Evolutionary conservation across 2,329 filamentous ascomycete species (phyloP).

Genomic region (Cadophora luteo-olivacea): DNA sequence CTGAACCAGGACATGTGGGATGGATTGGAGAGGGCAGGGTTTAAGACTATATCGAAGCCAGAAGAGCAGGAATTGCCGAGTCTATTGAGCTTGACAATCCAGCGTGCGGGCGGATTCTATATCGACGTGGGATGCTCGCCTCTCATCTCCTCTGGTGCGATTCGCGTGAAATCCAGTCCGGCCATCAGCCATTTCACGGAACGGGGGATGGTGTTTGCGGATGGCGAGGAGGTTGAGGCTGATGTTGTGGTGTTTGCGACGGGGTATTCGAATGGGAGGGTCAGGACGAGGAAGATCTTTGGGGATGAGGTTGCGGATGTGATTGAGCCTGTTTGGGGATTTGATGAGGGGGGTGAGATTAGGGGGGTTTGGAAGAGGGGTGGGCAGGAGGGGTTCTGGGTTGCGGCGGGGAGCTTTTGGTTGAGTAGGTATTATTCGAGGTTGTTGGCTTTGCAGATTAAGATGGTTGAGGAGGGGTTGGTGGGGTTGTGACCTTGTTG

Average conservation of each 20-base stretch:
- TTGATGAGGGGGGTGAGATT: constrained; percentile 54
- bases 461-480: constrained; percentile 46
- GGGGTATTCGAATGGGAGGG: constrained; percentile 59
- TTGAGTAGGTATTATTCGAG: constrained; percentile 53
- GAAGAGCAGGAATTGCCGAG: constrained; percentile 58
- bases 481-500: constrained; percentile 16
- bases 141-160: constrained; percentile 57
- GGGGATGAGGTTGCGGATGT: constrained; percentile 56
- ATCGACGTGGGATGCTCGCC: constrained; percentile 59
- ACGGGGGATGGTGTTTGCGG: constrained; percentile 46
- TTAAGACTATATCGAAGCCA: constrained; percentile 56
- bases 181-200: constrained; percentile 51
- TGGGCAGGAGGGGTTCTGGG: constrained; percentile 52
- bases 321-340: constrained; percentile 53
- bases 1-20: constrained; percentile 49
- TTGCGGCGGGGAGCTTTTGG: constrained; percentile 55
- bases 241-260: constrained; percentile 57
- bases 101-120: constrained; percentile 64
- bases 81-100: constrained; percentile 57
- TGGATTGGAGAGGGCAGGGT: constrained; percentile 59
- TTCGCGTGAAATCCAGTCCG: constrained; percentile 54
- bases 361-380: constrained; percentile 47
- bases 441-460: constrained; percentile 55
- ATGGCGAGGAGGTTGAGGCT: constrained; percentile 53
- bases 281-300: constrained; percentile 53